Conservation (phyloP, 306 rosid genomes). For the Astragalus membranaceus region DNA sequence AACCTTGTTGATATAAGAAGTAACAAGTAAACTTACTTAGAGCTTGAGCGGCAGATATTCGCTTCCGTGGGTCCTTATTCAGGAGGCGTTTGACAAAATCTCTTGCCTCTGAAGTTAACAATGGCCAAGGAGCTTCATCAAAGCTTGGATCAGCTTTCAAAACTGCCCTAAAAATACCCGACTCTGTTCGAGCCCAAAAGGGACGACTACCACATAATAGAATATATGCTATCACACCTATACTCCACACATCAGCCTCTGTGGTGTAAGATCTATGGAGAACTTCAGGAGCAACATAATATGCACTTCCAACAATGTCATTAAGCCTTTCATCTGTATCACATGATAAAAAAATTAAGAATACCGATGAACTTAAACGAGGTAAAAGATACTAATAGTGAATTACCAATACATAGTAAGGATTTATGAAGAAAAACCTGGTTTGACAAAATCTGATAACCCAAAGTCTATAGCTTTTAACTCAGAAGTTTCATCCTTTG, state of each 20-base stretch:
- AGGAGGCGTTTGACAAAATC: slow-evolving; percentile 90
- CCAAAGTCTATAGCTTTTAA: slow-evolving; percentile 98
- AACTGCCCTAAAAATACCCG: slow-evolving; percentile 92
- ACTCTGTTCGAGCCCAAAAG: slow-evolving; percentile 97
- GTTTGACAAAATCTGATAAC: slow-evolving; percentile 88
- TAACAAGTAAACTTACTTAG: slow-evolving; percentile 51
- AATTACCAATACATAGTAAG: slow-evolving; percentile 23
- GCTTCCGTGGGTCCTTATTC: slow-evolving; percentile 88
- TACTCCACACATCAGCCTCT: slow-evolving; percentile 98
- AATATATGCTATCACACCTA: slow-evolving; percentile 97
- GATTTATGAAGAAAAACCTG: slow-evolving; percentile 52
- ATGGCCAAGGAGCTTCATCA: slow-evolving; percentile 96
- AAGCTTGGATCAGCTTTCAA: slow-evolving; percentile 94
- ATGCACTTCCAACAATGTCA: slow-evolving; percentile 99
- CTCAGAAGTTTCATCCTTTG: slow-evolving; percentile 78
- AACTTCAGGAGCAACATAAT: slow-evolving; percentile 98
- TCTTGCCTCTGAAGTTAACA: slow-evolving; percentile 74
- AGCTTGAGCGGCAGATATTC: slow-evolving; percentile 97
- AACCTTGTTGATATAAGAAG: slow-evolving; percentile 15
- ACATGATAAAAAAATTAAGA: slow-evolving; percentile 15
- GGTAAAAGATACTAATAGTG: slow-evolving; percentile 13
- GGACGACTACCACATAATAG: slow-evolving; percentile 99
- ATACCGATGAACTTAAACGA: background rate
- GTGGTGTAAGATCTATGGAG: slow-evolving; percentile 88
- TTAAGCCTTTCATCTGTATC: slow-evolving; percentile 90